phyloP scores from a whole-genome alignment of 192 early-diverging fungal species.

The Linnemannia exigua region DNA sequence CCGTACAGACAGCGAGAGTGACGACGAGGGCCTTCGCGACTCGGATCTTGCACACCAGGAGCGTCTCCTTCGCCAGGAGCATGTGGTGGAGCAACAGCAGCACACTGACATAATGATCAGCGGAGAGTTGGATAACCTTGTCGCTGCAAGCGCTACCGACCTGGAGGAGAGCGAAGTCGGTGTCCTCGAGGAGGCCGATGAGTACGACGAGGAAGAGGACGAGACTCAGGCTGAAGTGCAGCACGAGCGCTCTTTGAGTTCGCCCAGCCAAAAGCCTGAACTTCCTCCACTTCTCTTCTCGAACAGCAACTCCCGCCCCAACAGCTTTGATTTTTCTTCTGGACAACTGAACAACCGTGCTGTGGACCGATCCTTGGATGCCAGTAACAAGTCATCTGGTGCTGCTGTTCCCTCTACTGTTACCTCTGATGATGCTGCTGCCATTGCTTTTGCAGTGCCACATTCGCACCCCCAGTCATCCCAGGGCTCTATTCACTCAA shows the following conservation, averaged over 20 bases:
- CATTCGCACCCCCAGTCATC: background rate
- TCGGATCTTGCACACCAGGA: conserved; percentile 34
- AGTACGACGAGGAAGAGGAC: conserved; percentile 24
- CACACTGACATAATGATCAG: conserved; percentile 27
- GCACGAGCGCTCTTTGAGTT: conserved; percentile 3
- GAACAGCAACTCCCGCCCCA: conserved; percentile 3
- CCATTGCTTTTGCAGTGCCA: conserved; percentile 34
- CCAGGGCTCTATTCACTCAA: conserved; percentile 3
- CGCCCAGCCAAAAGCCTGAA: conserved; percentile 22
- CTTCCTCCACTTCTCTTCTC: conserved; percentile 26
- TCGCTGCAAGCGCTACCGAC: conserved; percentile 34
- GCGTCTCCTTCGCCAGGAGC: conserved; percentile 37
- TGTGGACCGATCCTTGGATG: background rate
- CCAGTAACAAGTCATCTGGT: background rate
- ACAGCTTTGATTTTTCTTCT: conserved; percentile 16
- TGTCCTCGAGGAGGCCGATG: conserved; percentile 22
- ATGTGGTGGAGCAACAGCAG: too few species aligned
- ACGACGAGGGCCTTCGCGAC: conserved; percentile 18
- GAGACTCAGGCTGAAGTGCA: background rate
- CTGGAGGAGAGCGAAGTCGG: conserved; percentile 21
- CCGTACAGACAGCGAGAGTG: conserved; percentile 13
- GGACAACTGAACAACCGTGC: background rate
- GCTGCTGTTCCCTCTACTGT: background rate
- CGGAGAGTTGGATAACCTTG: conserved; percentile 45
- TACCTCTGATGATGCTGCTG: background rate